Evolutionary conservation across 2,329 filamentous ascomycete genomes (phyloP).

Genomic region (Penicillium sp.): DNA sequence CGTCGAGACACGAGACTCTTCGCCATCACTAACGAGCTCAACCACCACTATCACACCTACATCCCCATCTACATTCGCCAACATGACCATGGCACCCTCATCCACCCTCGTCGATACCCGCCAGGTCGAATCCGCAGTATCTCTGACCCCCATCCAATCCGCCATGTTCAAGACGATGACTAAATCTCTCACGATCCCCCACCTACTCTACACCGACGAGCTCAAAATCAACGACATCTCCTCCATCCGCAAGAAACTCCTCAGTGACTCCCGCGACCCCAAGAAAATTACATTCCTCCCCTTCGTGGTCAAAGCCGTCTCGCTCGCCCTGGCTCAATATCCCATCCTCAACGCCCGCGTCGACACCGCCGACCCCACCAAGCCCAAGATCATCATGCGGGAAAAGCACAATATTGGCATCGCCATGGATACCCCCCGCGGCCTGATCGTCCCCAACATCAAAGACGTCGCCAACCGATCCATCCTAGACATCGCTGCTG

Average conservation of each 20-base stretch:
- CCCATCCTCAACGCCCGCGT: constrained; percentile 84
- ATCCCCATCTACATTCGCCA: no score
- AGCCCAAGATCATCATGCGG: constrained; percentile 71
- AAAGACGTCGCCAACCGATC: constrained; percentile 72
- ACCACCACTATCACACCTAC: background rate
- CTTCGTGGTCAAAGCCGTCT: constrained; percentile 94
- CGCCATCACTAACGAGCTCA: constrained; percentile 45
- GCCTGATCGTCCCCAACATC: constrained; percentile 86
- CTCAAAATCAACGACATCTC: constrained; percentile 73
- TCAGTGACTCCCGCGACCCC: constrained; percentile 49
- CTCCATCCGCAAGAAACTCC: constrained; percentile 66
- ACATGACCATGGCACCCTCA: constrained; percentile 9
- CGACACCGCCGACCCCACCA: constrained; percentile 56
- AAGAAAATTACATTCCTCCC: constrained; percentile 81
- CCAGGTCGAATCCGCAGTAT: constrained; percentile 62
- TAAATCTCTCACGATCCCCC: constrained; percentile 79
- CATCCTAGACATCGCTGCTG: constrained; percentile 69
- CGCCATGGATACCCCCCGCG: constrained; percentile 86
- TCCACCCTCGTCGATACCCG: constrained; percentile 34
- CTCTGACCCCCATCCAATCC: constrained; percentile 71
- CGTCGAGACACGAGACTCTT: constrained; percentile 30
- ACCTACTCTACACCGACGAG: constrained; percentile 92
- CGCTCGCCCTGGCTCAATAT: constrained; percentile 71
- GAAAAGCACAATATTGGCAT: constrained; percentile 90
- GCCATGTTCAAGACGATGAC: constrained; percentile 99